Evolutionary conservation across 2,329 filamentous ascomycete genomes (phyloP), one percentile per base, ranked within the genome.

Genomic region (Plectosphaerella cucumerina): DNA sequence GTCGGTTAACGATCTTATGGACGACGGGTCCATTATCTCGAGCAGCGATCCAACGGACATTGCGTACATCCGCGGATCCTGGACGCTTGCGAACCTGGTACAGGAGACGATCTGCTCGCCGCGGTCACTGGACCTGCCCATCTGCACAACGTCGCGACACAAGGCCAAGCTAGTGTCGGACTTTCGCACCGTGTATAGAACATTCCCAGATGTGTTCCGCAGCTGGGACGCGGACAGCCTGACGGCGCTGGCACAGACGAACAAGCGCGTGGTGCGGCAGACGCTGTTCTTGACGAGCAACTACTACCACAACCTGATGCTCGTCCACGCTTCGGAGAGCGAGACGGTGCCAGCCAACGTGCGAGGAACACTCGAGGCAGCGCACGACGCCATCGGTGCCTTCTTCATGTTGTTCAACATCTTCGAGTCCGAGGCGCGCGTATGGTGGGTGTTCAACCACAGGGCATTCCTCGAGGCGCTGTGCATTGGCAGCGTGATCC

Each of bases 381-480:
- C 88, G 0, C 84, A 90, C 59, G 86, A 88, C 62, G 88, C 88
- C 5, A 81, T 93, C 44, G 79, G 77, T 43, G 75, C 86, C 1
- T 93, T 91, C 63, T 91, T 92, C 65, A 75, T 90, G 51, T 75
- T 91, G 6, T 89, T 85, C 67, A 74, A 72, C 35, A 70, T 89
- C 12, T 84, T 91, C 55, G 82, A 86, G 58, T 73, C 74, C 15
- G 89, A 93, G 70, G 86, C 87, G 1, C 78, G 84, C 14, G 87
- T 91, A 1, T 92, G 88, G 88, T 93, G 88, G 88, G 87, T 90
- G 1, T 90, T 91, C 58, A 89, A 90, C 64, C 89, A 92, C 63
- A 75, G 89, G 1, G 88, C 88, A 0, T 92, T 92, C 62, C 75
- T 92, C 48, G 88, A 92, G 71, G 86, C 86, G 31, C 65, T 85